These are phyloP conservation scores for Nakazawaea wyomingensis DNA, from an alignment of 805 yeast genomes.

Conservation along the genomic window DNA sequence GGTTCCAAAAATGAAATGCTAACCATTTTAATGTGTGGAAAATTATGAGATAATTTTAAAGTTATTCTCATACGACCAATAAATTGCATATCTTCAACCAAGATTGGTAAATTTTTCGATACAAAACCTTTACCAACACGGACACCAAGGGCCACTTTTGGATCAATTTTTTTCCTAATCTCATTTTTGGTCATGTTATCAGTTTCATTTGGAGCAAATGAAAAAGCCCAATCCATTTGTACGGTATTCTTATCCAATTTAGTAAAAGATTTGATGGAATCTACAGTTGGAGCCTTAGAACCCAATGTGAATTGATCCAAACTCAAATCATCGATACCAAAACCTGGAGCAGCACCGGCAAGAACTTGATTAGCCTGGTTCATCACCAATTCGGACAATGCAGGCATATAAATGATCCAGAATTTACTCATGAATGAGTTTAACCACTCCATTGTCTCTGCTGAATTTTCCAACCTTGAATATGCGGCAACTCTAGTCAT, in stretches of 20 bases:
- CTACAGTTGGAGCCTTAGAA: slow-evolving; percentile 71
- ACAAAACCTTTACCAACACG: slow-evolving; percentile 78
- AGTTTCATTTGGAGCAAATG: slow-evolving; percentile 76
- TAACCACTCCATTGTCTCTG: slow-evolving; percentile 79
- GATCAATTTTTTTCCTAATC: slow-evolving; percentile 64
- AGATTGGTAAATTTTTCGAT: slow-evolving; percentile 68
- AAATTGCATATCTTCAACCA: slow-evolving; percentile 77
- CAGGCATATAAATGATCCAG: slow-evolving; percentile 89
- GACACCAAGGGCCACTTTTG: slow-evolving; percentile 77
- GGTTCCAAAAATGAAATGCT: slow-evolving; percentile 72
- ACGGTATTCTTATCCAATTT: slow-evolving; percentile 60
- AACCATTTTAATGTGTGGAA: slow-evolving; percentile 75
- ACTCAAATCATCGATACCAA: slow-evolving; percentile 70
- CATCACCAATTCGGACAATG: slow-evolving; percentile 68
- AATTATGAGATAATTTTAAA: slow-evolving; percentile 53
- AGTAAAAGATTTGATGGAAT: slow-evolving; percentile 68
- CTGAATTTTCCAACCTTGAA: slow-evolving; percentile 55
- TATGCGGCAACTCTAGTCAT: slow-evolving; percentile 59
- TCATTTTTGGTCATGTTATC: slow-evolving; percentile 80
- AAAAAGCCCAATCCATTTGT: slow-evolving; percentile 83
- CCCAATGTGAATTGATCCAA: slow-evolving; percentile 79
- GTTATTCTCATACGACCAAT: slow-evolving; percentile 66
- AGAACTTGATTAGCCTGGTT: slow-evolving; percentile 62
- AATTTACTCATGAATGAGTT: slow-evolving; percentile 72
- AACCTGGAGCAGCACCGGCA: slow-evolving; percentile 74